phyloP scores from a whole-genome alignment of 352 stramenopile species.

The Pythium monospermum region DNA sequence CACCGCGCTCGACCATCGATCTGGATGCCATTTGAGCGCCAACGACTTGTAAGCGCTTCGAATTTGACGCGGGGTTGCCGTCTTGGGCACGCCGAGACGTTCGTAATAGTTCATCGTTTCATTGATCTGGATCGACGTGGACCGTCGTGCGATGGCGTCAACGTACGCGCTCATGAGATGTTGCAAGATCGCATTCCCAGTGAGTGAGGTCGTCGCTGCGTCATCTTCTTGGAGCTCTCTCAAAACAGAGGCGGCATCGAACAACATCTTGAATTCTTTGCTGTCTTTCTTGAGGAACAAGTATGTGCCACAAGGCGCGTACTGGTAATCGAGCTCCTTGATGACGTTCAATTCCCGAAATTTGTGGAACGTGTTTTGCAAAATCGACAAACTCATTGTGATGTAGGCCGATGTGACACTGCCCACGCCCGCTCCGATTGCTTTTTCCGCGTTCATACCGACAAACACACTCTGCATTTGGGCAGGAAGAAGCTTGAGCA shows the following conservation, averaged over 20 bases:
- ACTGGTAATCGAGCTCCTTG: slow-evolving; percentile 73
- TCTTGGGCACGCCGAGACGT: slow-evolving; percentile 56
- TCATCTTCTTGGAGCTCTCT: slow-evolving; percentile 41
- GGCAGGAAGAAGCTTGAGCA: slow-evolving; percentile 66
- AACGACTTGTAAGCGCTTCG: slow-evolving; percentile 68
- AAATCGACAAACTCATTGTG: slow-evolving; percentile 70
- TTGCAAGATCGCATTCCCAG: slow-evolving; percentile 71
- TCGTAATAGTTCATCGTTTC: slow-evolving; percentile 84
- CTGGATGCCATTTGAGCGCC: slow-evolving; percentile 84
- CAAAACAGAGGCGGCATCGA: slow-evolving; percentile 35
- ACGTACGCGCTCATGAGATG: slow-evolving; percentile 85
- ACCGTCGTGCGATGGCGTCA: slow-evolving; percentile 57
- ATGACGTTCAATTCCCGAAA: slow-evolving; percentile 74
- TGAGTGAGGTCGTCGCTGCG: slow-evolving; percentile 47
- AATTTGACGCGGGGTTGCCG: slow-evolving; percentile 64
- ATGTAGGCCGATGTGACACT: slow-evolving; percentile 65
- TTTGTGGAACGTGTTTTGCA: slow-evolving; percentile 79
- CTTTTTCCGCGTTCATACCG: slow-evolving; percentile 11
- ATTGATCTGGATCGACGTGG: slow-evolving; percentile 76
- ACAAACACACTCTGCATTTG: slow-evolving; percentile 71
- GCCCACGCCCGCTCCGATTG: not conserved
- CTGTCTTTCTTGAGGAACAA: slow-evolving; percentile 67
- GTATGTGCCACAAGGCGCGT: slow-evolving; percentile 71
- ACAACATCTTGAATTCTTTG: slow-evolving; percentile 43
- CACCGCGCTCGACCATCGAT: slow-evolving; percentile 56